Evolutionary conservation across 1,284 basidiomycete genomes (phyloP).

Genomic region (Ganoderma leucocontextum): DNA sequence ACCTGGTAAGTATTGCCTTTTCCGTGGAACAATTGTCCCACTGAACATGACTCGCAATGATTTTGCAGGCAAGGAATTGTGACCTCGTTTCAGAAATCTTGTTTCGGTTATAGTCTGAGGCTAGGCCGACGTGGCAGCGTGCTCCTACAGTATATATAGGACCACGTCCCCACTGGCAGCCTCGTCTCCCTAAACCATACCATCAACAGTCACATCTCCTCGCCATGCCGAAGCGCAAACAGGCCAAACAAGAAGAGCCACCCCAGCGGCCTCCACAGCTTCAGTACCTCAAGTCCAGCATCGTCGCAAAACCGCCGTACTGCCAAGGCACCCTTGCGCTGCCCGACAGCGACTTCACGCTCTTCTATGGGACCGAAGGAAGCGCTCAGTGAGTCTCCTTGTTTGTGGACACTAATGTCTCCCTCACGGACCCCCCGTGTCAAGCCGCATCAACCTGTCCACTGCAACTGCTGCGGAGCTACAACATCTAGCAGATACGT

Average conservation of each 20-base stretch:
- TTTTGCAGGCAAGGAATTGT: neutral
- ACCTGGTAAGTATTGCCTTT: too few species aligned
- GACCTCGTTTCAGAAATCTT: too few species aligned
- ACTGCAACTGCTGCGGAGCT: conserved; percentile 19
- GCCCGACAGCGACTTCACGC: conserved; percentile 11
- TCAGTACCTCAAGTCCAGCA: conserved; percentile 1
- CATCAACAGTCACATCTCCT: neutral
- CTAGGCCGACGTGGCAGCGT: neutral
- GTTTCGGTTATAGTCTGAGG: too few species aligned
- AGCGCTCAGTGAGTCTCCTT: conserved; percentile 16
- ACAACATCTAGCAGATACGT: conserved; percentile 28
- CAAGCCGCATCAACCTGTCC: conserved; percentile 18
- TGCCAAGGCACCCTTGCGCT: conserved; percentile 27
- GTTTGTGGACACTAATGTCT: neutral
- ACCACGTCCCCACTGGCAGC: neutral
- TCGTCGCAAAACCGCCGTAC: conserved; percentile 21
- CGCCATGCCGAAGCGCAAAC: neutral
- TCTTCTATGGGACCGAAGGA: conserved; percentile 30
- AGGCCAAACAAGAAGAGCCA: neutral
- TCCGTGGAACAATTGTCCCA: neutral
- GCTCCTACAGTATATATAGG: neutral
- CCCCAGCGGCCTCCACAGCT: neutral
- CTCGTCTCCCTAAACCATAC: neutral
- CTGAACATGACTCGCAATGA: neutral
- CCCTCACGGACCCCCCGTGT: too few species aligned